These are phyloP conservation scores for Parasitella parasitica DNA, from an alignment of 371 early-diverging fungal species.

Conservation along the genomic window DNA sequence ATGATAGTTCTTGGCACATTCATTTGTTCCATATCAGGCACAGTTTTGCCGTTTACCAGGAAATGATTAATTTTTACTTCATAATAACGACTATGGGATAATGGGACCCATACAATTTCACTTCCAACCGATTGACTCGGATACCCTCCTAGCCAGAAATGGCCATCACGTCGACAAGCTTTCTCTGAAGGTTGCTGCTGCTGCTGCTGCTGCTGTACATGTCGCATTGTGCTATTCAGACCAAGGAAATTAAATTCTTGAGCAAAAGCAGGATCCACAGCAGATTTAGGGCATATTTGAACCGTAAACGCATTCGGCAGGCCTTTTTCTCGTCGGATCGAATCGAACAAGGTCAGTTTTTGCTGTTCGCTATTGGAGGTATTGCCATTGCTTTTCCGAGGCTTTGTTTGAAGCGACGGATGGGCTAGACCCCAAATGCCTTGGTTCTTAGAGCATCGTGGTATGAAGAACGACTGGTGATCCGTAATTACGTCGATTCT, in stretches of 20 bases:
- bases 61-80: conserved; percentile 5
- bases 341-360: conserved; percentile 1
- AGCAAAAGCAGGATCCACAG: conserved; percentile 1
- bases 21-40: not conserved
- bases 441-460: conserved; percentile 5
- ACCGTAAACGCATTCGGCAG: conserved; percentile 8
- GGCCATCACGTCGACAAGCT: conserved; percentile 1
- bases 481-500: conserved; percentile 5
- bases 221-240: not conserved
- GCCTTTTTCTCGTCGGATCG: conserved; percentile 1
- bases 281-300: conserved; percentile 13
- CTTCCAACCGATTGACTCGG: conserved; percentile 9
- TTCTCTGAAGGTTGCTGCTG: not conserved
- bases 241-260: conserved; percentile 5
- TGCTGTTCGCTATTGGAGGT: not conserved
- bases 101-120: conserved; percentile 11
- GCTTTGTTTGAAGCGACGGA: not conserved
- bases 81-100: conserved; percentile 3
- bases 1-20: conserved; percentile 12
- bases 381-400: not conserved
- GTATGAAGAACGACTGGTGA: conserved; percentile 6
- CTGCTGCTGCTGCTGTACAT: not conserved
- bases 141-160: conserved; percentile 12
- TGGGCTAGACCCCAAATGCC: conserved; percentile 10
- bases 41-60: not conserved